phyloP scores from a whole-genome alignment of 495 filamentous ascomycete genomes.

The Apiosordaria backusii region DNA sequence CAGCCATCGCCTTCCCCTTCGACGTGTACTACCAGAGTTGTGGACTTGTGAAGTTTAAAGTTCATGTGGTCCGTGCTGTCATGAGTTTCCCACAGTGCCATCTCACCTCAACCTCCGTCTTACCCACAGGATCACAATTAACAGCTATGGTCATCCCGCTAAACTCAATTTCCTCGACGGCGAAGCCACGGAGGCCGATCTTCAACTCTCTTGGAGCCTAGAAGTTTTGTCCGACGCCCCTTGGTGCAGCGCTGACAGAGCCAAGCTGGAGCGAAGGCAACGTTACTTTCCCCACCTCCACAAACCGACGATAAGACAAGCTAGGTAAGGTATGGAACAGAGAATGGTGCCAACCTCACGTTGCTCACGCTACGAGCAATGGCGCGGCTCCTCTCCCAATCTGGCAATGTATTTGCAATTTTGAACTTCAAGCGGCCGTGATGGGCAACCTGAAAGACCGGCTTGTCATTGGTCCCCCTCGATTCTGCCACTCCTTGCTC shows the following conservation, averaged over 20 bases:
- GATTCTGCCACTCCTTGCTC: background rate
- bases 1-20: background rate
- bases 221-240: too few species aligned
- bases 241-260: background rate
- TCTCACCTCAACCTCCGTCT: too few species aligned
- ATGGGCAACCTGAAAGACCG: background rate
- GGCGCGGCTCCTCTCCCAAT: too few species aligned
- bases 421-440: background rate
- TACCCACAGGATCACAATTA: too few species aligned
- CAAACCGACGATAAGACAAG: too few species aligned
- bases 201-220: too few species aligned
- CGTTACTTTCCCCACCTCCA: conserved; percentile 3
- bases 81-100: background rate
- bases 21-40: background rate
- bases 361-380: too few species aligned
- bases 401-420: background rate
- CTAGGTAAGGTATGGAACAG: too few species aligned
- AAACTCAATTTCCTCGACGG: background rate
- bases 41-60: background rate
- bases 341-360: too few species aligned
- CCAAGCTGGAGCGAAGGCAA: background rate
- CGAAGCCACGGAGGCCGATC: too few species aligned
- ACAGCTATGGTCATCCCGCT: too few species aligned
- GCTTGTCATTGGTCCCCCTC: background rate
- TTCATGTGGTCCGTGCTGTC: background rate